These are phyloP conservation scores for Terana coerulea DNA, from an alignment of 768 basidiomycete species.

Conservation along the genomic window DNA sequence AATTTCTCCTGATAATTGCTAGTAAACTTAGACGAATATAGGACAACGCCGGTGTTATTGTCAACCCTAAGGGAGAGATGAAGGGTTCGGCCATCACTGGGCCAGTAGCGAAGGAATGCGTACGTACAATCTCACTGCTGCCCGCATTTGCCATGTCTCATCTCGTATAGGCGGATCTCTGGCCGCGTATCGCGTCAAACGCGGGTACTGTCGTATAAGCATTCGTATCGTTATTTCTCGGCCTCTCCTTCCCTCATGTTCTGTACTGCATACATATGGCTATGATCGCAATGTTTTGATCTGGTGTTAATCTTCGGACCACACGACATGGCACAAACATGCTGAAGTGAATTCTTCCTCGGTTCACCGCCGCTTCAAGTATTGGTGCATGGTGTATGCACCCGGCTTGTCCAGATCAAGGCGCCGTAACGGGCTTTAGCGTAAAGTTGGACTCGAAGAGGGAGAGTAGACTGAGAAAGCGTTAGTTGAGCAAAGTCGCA, in stretches of 20 bases:
- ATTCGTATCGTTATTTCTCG: constrained; percentile 12
- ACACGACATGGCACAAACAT: neutral
- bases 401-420: no score
- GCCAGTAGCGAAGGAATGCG: constrained; percentile 99
- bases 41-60: constrained; percentile 97
- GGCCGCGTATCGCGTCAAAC: constrained; percentile 99
- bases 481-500: no score
- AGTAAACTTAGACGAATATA: constrained; percentile 20
- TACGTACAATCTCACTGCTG: constrained; percentile 37
- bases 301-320: neutral
- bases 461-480: no score
- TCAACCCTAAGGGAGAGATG: constrained; percentile 99
- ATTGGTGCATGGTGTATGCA: no score
- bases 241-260: constrained; percentile 17
- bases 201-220: constrained; percentile 94
- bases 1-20: neutral
- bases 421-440: no score
- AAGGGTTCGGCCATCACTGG: constrained; percentile 97
- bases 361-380: no score
- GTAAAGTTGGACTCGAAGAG: no score
- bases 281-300: constrained; percentile 17
- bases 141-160: neutral
- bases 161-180: constrained; percentile 84
- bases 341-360: no score
- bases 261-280: constrained; percentile 27